Evolutionary conservation across 1,284 basidiomycete species (phyloP), one percentile per base, ranked within the genome.

Genomic region (Golubevia pallescens): DNA sequence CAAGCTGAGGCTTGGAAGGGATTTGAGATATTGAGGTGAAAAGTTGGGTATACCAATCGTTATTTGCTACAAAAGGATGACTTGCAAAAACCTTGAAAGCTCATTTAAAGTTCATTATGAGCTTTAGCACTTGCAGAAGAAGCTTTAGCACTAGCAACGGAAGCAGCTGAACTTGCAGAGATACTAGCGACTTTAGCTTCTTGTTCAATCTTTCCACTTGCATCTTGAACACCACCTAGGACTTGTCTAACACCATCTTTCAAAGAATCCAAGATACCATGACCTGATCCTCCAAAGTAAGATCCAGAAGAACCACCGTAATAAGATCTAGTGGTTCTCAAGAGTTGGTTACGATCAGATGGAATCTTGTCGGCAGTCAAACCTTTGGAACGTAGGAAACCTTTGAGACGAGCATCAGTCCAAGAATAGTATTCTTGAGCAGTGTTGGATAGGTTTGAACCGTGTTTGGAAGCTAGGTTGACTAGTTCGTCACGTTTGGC

Each of bases 291-390:
- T 48, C 42, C 42, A 48, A 48, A 48, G 42, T 48, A 16, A 48
- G 42, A 48, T 13, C 42, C 42, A 48, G 42, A 48, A 48, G 42
- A 48, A 48, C 42, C 42, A 13, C 66, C 67, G 73, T 78, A 83
- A 32, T 80, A 70, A 1, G 80, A 80, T 13, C 82, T 70, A 70
- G 80, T 78, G 69, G 77, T 73, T 57, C 81, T 72, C 67, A 84
- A 61, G 60, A 85, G 69, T 65, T 78, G 66, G 48, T 79, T 68
- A 23, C 82, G 70, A 68, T 75, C 75, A 67, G 69, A 71, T 56
- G 77, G 79, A 32, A 77, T 63, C 54, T 74, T 42, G 53, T 74
- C 70, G 4, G 73, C 48, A n/a, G 62, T 61, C 57, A 84, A 67
- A 51, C 81, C 82, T 38, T 65, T 68, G 59, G 68, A 62, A 16